Conservation (phyloP, 768 basidiomycete genomes). For the Phanerochaete sordida region DNA sequence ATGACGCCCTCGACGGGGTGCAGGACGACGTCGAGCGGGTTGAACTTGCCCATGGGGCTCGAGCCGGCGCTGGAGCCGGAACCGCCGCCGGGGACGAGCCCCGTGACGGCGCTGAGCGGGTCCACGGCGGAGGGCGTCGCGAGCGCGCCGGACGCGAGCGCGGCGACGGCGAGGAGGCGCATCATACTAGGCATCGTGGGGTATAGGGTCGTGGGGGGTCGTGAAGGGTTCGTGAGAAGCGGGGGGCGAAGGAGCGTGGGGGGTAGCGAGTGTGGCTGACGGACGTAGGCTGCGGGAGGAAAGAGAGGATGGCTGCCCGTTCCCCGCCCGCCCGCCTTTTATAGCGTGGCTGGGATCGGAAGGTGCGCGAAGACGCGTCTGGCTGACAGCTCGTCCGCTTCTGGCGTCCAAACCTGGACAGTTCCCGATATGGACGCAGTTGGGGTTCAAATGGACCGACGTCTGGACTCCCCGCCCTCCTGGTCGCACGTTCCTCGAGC, state of each 20-base stretch:
- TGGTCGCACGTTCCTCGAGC: too few relatives aligned
- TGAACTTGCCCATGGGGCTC: conserved; percentile 1
- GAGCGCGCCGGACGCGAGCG: neutral
- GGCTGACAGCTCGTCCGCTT: too few relatives aligned
- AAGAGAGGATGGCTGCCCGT: too few relatives aligned
- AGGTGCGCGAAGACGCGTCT: too few relatives aligned
- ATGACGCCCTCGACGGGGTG: conserved; percentile 8
- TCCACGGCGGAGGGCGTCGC: neutral
- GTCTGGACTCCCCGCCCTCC: too few relatives aligned
- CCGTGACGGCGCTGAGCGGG: neutral
- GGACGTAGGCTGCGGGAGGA: neutral
- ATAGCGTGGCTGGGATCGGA: too few relatives aligned
- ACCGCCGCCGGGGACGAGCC: too few relatives aligned
- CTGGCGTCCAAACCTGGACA: too few relatives aligned
- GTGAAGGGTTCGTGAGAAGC: neutral
- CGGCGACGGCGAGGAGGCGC: neutral
- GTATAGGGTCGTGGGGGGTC: neutral
- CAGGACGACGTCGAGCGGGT: conserved; percentile 12
- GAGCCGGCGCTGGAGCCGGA: neutral
- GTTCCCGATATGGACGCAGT: too few relatives aligned
- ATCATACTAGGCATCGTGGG: neutral
- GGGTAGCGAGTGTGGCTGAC: neutral
- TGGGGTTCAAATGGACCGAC: too few relatives aligned
- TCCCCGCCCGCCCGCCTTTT: too few relatives aligned
- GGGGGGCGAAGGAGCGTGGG: neutral